Evolutionary conservation across 192 early-diverging fungal genomes (phyloP).

Genomic region (Rhizophagus sp.): DNA sequence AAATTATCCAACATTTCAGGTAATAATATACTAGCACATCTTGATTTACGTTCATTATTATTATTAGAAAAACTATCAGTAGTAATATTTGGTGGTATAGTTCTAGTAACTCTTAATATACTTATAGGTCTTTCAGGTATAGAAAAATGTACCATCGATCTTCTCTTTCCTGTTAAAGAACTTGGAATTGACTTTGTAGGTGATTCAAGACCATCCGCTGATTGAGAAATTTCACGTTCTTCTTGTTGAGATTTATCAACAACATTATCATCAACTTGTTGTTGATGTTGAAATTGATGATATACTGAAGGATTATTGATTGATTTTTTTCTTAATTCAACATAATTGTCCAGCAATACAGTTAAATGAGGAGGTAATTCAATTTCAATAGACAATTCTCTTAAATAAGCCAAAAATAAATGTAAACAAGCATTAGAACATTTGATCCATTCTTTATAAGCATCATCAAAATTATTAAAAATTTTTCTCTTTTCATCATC

Average conservation of each 20-base stretch:
- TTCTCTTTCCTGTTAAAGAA: neutral
- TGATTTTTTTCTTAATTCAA: conserved; percentile 11
- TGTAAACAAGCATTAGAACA: conserved; percentile 30
- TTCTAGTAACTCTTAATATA: conserved; percentile 25
- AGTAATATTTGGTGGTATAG: neutral
- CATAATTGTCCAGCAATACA: conserved; percentile 30
- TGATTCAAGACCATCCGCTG: neutral
- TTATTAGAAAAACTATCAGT: no score
- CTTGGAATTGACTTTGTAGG: neutral
- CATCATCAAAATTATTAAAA: conserved; percentile 26
- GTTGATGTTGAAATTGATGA: neutral
- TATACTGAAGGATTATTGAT: neutral
- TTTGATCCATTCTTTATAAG: conserved; percentile 27
- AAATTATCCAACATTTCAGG: conserved; percentile 12
- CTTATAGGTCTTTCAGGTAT: conserved; percentile 2
- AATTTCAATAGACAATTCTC: neutral
- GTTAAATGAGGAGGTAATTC: conserved; percentile 15
- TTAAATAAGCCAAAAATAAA: conserved; percentile 26
- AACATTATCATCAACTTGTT: neutral
- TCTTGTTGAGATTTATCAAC: neutral
- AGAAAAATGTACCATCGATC: neutral
- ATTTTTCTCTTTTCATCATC: neutral
- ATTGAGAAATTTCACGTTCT: neutral
- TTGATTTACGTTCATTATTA: neutral
- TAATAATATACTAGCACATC: conserved; percentile 3